Evolutionary conservation across 2,329 filamentous ascomycete species (phyloP), one percentile per base, ranked within the genome.

Genomic region (Aureobasidium sp.): DNA sequence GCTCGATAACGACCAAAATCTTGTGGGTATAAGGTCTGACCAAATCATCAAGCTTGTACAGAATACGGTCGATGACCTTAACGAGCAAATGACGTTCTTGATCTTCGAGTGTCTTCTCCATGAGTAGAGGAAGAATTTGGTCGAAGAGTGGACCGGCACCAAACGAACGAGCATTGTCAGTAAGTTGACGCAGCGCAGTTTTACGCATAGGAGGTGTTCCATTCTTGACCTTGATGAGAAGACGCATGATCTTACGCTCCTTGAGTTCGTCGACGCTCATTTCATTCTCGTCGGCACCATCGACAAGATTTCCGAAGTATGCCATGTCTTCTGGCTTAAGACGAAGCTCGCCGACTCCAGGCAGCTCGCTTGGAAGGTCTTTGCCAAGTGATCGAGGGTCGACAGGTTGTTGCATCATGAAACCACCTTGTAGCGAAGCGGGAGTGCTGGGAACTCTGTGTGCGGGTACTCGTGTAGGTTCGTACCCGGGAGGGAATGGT

Each of bases 311-410:
- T 63, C 93, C 92, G 70, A 99, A 99, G 77, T 99, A 99, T 42
- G 90, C 87, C 91, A 97, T 97, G 75, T 99, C 94, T 74, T 99
- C 94, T 1, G 91, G 85, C 77, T 99, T 99, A 82, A 99, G 96
- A 67, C 97, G 92, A 58, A 99, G 78, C 73, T 99, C 94, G 42
- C 92, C 92, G 53, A 99, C 91, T 42, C 94, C 94, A 3, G 94
- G 92, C 41, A 99, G 97, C 71, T 97, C 93, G 4, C 91, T 96
- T 9, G 93, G 91, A 69, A 97, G 85, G 67, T 95, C 90, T 76
- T 95, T 96, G 67, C 91, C 91, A 71, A 93, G 85, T 54, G 89
- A 80, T 66, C 91, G 85, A 63, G 86, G 85, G 71, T 89, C 91
- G 67, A 95, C 91, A 8, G 91, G 90, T 67, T 99, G 91, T 72